These are phyloP conservation scores for Talaromyces sp. DNA, from an alignment of 2,329 filamentous ascomycete species.

Conservation along the genomic window DNA sequence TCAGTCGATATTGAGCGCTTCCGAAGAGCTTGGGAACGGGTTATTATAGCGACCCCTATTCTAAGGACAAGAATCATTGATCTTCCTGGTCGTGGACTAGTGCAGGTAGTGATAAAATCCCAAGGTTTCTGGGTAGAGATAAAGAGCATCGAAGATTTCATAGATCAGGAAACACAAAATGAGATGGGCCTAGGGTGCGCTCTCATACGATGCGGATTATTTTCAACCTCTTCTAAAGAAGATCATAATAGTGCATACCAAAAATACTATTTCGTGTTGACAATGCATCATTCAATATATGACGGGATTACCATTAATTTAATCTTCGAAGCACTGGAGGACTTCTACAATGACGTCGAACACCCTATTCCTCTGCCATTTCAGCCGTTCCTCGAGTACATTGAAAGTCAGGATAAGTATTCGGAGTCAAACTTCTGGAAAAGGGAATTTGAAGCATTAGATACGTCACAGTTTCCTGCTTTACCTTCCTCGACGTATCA, in stretches of 20 bases:
- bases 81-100: constrained; percentile 21
- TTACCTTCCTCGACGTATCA: constrained; percentile 12
- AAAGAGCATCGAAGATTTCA: constrained; percentile 9
- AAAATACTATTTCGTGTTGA: constrained; percentile 6
- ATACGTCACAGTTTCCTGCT: constrained; percentile 3
- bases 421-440: constrained; percentile 1
- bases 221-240: background rate
- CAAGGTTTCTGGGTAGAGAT: constrained; percentile 18
- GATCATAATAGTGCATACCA: background rate
- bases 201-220: constrained; percentile 1
- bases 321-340: background rate
- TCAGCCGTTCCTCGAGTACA: constrained; percentile 9
- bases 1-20: background rate
- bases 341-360: background rate
- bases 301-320: constrained; percentile 9
- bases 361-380: background rate
- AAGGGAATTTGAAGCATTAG: background rate
- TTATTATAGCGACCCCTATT: constrained; percentile 32
- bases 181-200: constrained; percentile 2
- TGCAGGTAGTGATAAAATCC: constrained; percentile 27
- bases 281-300: constrained; percentile 16
- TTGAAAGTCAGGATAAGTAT: background rate
- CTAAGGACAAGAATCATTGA: constrained; percentile 39
- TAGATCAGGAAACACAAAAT: constrained; percentile 15
- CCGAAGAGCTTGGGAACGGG: background rate